Conservation (phyloP, 2,329 filamentous ascomycete genomes). For the Raffaelea albimanens region DNA sequence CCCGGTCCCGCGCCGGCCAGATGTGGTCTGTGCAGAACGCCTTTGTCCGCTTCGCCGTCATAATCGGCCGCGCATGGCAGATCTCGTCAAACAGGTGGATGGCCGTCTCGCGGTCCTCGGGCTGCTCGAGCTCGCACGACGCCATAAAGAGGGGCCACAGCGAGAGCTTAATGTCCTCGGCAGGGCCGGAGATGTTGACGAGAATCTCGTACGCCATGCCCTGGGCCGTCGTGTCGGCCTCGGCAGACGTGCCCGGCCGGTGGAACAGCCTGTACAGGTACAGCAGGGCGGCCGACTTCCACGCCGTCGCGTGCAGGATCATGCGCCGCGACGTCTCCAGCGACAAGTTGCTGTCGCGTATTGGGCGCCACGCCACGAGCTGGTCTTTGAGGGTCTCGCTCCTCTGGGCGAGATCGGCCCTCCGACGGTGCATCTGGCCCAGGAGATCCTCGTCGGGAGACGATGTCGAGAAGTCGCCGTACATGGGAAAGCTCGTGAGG, state of each 20-base stretch:
- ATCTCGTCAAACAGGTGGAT: conserved; percentile 6
- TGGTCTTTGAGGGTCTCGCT: conserved; percentile 7
- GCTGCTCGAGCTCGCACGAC: conserved; percentile 10
- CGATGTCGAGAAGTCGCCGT: background rate
- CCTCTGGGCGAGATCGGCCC: conserved; percentile 5
- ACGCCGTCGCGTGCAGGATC: conserved; percentile 10
- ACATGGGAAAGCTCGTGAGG: no score
- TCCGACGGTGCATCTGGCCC: background rate
- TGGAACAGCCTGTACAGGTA: conserved; percentile 11
- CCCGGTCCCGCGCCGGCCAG: conserved; percentile 11
- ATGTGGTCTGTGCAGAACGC: conserved; percentile 9
- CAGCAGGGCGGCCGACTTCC: conserved; percentile 9
- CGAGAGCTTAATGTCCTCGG: conserved; percentile 11
- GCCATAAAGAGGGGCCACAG: conserved; percentile 13
- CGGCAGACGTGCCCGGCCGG: conserved; percentile 6
- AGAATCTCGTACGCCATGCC: conserved; percentile 12
- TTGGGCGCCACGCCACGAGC: conserved; percentile 10
- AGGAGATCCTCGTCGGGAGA: background rate
- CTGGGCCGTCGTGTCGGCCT: conserved; percentile 7
- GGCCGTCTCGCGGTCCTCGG: conserved; percentile 10
- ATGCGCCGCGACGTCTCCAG: conserved; percentile 9
- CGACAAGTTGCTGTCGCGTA: conserved; percentile 8
- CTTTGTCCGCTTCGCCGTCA: conserved; percentile 8
- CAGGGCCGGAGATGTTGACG: conserved; percentile 10
- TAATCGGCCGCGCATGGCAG: conserved; percentile 8